phyloP scores from a whole-genome alignment of 371 early-diverging fungal species.

The Mucor racemosus region DNA sequence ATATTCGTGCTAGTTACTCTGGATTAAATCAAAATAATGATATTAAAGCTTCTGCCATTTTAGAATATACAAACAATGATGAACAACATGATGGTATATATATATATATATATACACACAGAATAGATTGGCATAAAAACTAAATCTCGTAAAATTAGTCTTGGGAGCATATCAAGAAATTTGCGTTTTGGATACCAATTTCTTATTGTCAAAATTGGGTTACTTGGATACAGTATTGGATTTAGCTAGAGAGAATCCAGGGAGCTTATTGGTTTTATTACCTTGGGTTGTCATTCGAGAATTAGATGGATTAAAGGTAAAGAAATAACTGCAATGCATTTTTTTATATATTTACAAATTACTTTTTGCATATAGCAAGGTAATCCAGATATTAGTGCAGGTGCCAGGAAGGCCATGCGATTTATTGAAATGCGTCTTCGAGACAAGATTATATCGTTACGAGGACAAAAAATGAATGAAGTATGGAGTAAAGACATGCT shows the following conservation, averaged over 20 bases:
- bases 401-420: slow-evolving; percentile 42
- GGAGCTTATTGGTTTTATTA: slow-evolving; percentile 32
- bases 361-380: not conserved
- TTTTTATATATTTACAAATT: too few species aligned
- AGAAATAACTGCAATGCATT: too few species aligned
- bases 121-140: not conserved
- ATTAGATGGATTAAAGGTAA: slow-evolving; percentile 44
- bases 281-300: slow-evolving; percentile 51
- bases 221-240: slow-evolving; percentile 28
- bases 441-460: slow-evolving; percentile 19
- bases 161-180: slow-evolving; percentile 18
- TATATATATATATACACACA: not conserved
- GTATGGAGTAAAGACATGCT: slow-evolving; percentile 17
- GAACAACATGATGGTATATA: not conserved
- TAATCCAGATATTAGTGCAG: not conserved
- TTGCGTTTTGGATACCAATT: slow-evolving; percentile 47
- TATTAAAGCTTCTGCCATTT: not conserved
- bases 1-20: slow-evolving; percentile 22
- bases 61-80: not conserved
- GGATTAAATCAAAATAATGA: not conserved
- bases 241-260: slow-evolving; percentile 29
- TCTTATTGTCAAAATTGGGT: slow-evolving; percentile 43
- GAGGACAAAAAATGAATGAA: slow-evolving; percentile 42
- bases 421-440: slow-evolving; percentile 32
- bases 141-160: not conserved